Evolutionary conservation across 23 red algal genomes (phyloP), one percentile per base, ranked within the genome.

Genomic region (Gracilariopsis chorda): DNA sequence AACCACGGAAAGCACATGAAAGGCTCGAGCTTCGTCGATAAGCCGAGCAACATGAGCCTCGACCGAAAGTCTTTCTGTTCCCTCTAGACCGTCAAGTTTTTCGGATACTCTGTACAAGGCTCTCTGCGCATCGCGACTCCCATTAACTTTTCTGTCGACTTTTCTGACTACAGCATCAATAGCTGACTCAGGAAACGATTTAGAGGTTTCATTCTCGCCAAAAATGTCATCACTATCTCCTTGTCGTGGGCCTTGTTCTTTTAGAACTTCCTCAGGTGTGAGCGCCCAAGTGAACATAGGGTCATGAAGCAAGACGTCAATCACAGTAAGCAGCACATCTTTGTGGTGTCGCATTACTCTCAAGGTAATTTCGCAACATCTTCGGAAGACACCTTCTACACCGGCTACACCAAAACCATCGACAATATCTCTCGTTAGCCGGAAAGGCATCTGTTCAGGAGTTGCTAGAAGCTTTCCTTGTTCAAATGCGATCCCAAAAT

Each of bases 281-380:
- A 80, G 72, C 21, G 78, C 74, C 93, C 93, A 95, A 34, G 82
- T 84, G 32, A 96, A 94, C 63, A 99, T 90, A 28, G 97, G 97
- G 88, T 99, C 97, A 82, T 99, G 94, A 49, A 99, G 88, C n/a
- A 99, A 80, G 5, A 96, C 93, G 30, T 95, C 93, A 10, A 99
- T 78, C 32, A 96, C 87, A 20, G 93, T 94, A 49, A 96, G 51
- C 7, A 99, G 37, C 16, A 92, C 75, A 44, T 93, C 92, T 41
- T 96, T 96, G 77, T 91, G 91, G 45, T 70, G 83, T 27, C 93
- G 82, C 71, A 99, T 41, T 13, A 99, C 80, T 48, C 55, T 29
- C 93, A 98, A 61, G 7, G 91, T 95, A 63, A 82, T 73, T 40
- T 98, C 96, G 48, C 92, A 92, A 25, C 60, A 80, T 47, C 76